Evolutionary conservation across 1,139 yeast genomes (phyloP).

Genomic region (Scheffersomyces parashehatae): DNA sequence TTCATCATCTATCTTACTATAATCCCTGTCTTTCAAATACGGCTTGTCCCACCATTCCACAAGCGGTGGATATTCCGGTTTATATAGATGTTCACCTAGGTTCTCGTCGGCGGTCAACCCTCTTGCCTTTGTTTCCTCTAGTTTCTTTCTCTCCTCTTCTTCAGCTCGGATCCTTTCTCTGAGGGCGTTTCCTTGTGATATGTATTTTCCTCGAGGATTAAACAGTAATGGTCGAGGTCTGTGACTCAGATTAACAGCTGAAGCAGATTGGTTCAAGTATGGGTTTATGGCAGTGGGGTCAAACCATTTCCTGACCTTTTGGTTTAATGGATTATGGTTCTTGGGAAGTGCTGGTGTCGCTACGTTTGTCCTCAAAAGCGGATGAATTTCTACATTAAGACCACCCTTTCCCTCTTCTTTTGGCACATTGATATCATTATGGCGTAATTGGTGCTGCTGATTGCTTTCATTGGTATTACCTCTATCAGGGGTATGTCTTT

Average conservation of each 20-base stretch:
- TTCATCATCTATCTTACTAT: slow-evolving; percentile 20
- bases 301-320: slow-evolving; percentile 34
- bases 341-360: slow-evolving; percentile 25
- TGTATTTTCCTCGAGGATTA: slow-evolving; percentile 61
- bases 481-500: neutral
- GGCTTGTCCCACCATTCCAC: slow-evolving; percentile 87
- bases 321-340: slow-evolving; percentile 30
- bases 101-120: slow-evolving; percentile 52
- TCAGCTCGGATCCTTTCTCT: slow-evolving; percentile 42
- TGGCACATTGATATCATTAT: neutral
- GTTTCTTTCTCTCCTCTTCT: slow-evolving; percentile 24
- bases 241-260: slow-evolving; percentile 14
- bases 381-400: slow-evolving; percentile 60
- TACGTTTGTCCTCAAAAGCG: slow-evolving; percentile 29
- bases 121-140: slow-evolving; percentile 25
- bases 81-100: slow-evolving; percentile 54
- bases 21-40: slow-evolving; percentile 32
- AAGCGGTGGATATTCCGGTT: slow-evolving; percentile 51
- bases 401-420: slow-evolving; percentile 32
- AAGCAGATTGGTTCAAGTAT: slow-evolving; percentile 49
- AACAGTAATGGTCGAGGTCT: slow-evolving; percentile 45
- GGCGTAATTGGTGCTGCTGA: neutral
- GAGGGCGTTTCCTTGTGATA: slow-evolving; percentile 53
- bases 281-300: slow-evolving; percentile 54
- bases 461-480: neutral